Evolutionary conservation across 148 eudicot genomes (phyloP), one percentile per base, ranked within the genome.

Genomic region (Vaccinium corymbosum): DNA sequence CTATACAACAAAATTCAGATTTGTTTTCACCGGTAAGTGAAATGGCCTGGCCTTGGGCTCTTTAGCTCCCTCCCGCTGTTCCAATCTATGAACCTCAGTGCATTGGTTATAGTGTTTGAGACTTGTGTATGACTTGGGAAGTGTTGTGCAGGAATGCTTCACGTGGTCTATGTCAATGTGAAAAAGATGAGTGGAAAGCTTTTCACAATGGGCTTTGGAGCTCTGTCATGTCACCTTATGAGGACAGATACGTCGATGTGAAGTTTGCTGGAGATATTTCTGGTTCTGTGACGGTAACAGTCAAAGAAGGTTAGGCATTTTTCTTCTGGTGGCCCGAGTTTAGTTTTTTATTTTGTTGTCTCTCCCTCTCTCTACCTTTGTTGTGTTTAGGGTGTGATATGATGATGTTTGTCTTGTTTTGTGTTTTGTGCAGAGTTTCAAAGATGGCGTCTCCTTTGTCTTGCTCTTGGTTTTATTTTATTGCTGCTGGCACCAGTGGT

Each of bases 401-500:
- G 49, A 20, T 42, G 35, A 20, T n/a, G 20, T 8, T 80, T 68
- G 35, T 61, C 57, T 66, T 38, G 35, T 16, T 59, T 59, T 22
- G 16, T 86, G 76, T 1, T 71, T 81, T 14, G 35, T 89, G 90
- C 95, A 97, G 99, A 90, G 82, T 92, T 92, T 82, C 98, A 94
- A 83, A 89, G 84, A 76, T 97, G 99, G 99, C 97, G 98, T 64
- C 78, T 94, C 62, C 29, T 92, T 82, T 91, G 87, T 84, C 95
- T 97, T 84, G 92, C 85, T 25, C 0, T 91, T 80, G 99, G 99
- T 82, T 71, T 97, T 64, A 49, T 90, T 62, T 61, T 93, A 46
- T 85, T 93, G 89, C 82, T 97, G 53, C 81, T 89, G 88, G 98
- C 98, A 83, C 98, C 99, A n/a, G 82, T 92, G 85, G 92, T 93